Conservation (phyloP, 2,329 filamentous ascomycete species). For the Blastomyces parvus region DNA sequence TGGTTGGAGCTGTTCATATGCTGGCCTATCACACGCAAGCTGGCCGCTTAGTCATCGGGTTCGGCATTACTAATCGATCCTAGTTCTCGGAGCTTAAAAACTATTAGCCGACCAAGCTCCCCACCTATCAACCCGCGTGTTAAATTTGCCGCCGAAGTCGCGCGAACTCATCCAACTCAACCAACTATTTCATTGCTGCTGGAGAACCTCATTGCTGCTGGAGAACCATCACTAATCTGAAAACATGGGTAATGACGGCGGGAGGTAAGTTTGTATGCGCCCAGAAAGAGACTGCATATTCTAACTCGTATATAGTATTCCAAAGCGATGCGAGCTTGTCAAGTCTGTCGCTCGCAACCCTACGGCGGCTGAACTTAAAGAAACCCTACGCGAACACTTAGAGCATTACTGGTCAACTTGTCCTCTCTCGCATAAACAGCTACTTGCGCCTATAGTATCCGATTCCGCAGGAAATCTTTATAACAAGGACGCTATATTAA, state of each 20-base stretch:
- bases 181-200: not conserved
- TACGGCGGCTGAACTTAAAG: slow-evolving; percentile 78
- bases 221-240: not conserved
- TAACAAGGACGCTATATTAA: slow-evolving; percentile 85
- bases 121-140: not conserved
- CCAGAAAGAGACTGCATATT: not conserved
- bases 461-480: slow-evolving; percentile 78
- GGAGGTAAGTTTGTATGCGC: slow-evolving; percentile 45
- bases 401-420: slow-evolving; percentile 80
- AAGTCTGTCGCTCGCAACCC: slow-evolving; percentile 79
- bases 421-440: slow-evolving; percentile 68
- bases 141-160: not conserved
- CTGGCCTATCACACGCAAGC: not conserved
- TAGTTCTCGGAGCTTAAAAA: not conserved
- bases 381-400: slow-evolving; percentile 73
- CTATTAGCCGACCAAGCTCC: not conserved
- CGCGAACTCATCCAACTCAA: not conserved
- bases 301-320: slow-evolving; percentile 53
- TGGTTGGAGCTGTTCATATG: not conserved
- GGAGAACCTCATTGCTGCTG: too few species aligned
- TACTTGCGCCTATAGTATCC: slow-evolving; percentile 69
- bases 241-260: slow-evolving; percentile 92
- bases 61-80: too few species aligned
- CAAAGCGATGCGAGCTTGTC: slow-evolving; percentile 89
- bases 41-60: not conserved